phyloP scores from a whole-genome alignment of 345 rosid species.

The Erodium maritimum region DNA sequence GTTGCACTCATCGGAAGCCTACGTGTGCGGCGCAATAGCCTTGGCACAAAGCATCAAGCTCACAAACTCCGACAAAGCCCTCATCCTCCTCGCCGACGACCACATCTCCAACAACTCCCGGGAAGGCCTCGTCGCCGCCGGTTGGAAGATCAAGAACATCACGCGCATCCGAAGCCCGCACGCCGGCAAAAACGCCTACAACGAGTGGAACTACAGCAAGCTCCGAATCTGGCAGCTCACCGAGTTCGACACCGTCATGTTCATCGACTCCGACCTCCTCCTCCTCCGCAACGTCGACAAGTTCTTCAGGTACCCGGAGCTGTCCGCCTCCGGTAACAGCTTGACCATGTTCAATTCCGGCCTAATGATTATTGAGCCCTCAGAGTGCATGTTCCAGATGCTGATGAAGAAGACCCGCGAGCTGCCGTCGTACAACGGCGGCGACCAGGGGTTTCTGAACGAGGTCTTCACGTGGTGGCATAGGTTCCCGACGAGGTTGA shows the following conservation, averaged over 20 bases:
- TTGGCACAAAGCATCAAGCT: constrained; percentile 66
- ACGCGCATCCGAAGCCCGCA: constrained; percentile 54
- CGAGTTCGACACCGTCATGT: constrained; percentile 50
- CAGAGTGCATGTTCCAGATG: constrained; percentile 45
- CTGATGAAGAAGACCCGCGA: constrained; percentile 30
- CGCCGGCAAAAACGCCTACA: constrained; percentile 40
- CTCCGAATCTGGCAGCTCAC: constrained; percentile 59
- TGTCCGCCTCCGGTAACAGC: constrained; percentile 49
- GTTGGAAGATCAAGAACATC: constrained; percentile 46
- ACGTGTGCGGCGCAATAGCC: constrained; percentile 87
- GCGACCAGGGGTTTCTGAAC: constrained; percentile 82
- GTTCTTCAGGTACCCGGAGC: constrained; percentile 46
- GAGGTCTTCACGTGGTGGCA: constrained; percentile 89
- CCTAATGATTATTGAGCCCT: constrained; percentile 81
- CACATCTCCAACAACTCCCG: constrained; percentile 32
- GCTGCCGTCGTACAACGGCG: constrained; percentile 59
- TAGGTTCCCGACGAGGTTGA: constrained; percentile 40
- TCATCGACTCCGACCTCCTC: constrained; percentile 63
- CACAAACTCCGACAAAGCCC: constrained; percentile 33
- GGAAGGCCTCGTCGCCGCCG: constrained; percentile 38
- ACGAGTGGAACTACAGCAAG: constrained; percentile 93
- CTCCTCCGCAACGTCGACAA: constrained; percentile 40
- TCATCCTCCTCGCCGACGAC: constrained; percentile 60
- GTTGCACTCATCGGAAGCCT: constrained; percentile 76
- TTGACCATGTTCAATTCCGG: constrained; percentile 57